A percentile compares a stretch with the other conserved stretches of the same genome.
Conservation (phyloP, 345 rosid genomes). For the Angophora floribunda region DNA sequence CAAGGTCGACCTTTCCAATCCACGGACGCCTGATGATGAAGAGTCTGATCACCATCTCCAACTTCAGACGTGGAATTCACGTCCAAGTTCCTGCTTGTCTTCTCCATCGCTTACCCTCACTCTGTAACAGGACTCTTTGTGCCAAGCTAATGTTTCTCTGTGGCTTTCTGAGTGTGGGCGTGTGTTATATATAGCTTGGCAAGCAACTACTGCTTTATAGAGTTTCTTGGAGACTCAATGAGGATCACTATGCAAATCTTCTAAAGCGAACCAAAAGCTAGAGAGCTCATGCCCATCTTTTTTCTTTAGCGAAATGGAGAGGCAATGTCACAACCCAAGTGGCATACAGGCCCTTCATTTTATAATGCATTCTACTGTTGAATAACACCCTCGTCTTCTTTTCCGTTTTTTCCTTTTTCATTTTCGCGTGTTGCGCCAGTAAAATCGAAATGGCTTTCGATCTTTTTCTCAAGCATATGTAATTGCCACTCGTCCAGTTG, state of each 20-base stretch:
- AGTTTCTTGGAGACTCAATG: background rate
- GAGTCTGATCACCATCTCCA: background rate
- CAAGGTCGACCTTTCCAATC: conserved; percentile 92
- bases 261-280: background rate
- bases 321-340: background rate
- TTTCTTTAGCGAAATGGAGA: background rate
- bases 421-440: background rate
- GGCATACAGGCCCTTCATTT: background rate
- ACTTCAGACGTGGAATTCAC: background rate
- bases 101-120: background rate
- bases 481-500: background rate
- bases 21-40: background rate
- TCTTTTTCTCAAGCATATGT: background rate
- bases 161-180: background rate
- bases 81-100: background rate
- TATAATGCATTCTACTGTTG: background rate
- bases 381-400: background rate
- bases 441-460: background rate
- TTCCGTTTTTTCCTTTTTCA: background rate
- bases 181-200: background rate
- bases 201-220: background rate
- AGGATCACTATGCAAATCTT: background rate
- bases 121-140: background rate
- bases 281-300: background rate
- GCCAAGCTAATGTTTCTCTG: background rate